Evolutionary conservation across 176 grass and related monocot species (phyloP).

Genomic region (Rhynchospora tenuis): DNA sequence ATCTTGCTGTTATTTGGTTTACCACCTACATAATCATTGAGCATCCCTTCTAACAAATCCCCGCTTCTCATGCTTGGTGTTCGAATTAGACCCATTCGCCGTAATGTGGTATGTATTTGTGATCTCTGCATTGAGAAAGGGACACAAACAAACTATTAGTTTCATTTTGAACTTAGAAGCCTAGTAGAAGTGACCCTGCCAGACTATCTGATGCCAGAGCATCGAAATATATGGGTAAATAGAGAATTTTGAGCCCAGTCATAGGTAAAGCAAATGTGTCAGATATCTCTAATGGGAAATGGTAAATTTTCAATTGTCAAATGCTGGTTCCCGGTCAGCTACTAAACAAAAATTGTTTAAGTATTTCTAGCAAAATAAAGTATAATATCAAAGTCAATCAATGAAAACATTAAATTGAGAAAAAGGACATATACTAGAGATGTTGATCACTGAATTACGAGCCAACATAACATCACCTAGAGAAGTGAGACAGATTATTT

Average conservation of each 20-base stretch:
- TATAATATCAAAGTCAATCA: not conserved
- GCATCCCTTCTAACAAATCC: slow-evolving; percentile 52
- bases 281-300: not conserved
- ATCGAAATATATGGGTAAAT: not conserved
- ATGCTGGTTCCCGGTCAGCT: not conserved
- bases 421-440: not conserved
- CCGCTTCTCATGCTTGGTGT: slow-evolving; percentile 49
- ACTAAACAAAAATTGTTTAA: not conserved
- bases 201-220: not conserved
- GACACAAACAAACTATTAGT: not conserved
- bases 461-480: not conserved
- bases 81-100: slow-evolving; percentile 56
- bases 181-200: not conserved
- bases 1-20: slow-evolving; percentile 24
- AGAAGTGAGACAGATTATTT: not conserved
- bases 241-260: not conserved
- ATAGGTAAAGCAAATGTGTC: not conserved
- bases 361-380: not conserved
- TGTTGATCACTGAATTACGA: not conserved
- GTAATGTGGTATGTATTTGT: not conserved
- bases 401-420: not conserved
- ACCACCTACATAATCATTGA: slow-evolving; percentile 50
- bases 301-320: not conserved
- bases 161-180: not conserved
- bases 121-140: not conserved